Evolutionary conservation across 176 grass and related monocot genomes (phyloP).

Genomic region (Olyra latifolia): DNA sequence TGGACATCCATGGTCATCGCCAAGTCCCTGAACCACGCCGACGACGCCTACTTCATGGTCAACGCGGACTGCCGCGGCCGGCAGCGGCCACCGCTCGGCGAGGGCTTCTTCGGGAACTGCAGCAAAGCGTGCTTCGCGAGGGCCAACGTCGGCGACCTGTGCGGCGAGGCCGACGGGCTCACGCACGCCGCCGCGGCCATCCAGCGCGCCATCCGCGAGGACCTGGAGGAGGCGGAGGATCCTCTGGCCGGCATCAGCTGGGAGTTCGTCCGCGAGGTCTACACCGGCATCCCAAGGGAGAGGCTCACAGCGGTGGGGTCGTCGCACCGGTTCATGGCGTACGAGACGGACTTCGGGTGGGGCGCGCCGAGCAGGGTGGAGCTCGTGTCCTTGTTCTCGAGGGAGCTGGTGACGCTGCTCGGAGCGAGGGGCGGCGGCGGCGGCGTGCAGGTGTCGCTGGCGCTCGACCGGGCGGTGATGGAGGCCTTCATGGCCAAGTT

Average conservation of each 20-base stretch:
- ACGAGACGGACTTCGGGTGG: conserved; percentile 44
- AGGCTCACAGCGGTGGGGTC: neutral
- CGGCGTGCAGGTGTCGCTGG: conserved; percentile 24
- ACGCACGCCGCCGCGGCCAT: conserved; percentile 28
- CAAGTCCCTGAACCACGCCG: neutral
- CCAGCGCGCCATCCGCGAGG: conserved; percentile 7
- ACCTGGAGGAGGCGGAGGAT: neutral
- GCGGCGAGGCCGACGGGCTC: neutral
- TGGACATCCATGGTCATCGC: conserved; percentile 30
- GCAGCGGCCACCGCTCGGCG: conserved; percentile 21
- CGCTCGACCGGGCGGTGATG: neutral
- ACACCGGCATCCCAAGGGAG: neutral
- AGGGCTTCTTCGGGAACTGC: conserved; percentile 55
- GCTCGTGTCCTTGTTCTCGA: conserved; percentile 7
- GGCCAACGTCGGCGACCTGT: conserved; percentile 11
- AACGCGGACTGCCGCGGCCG: conserved; percentile 30
- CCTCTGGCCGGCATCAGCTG: neutral
- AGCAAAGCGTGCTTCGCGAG: neutral
- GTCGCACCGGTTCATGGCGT: conserved; percentile 46
- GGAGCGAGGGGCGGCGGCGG: conserved; percentile 10
- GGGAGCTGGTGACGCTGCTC: neutral
- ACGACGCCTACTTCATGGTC: conserved; percentile 18
- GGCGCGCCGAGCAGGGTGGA: conserved; percentile 34
- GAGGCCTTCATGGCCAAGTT: neutral
- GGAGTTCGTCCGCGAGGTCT: fast-evolving